Base-by-base conservation (phyloP, 2,329 filamentous ascomycete species). In the Epicoccum sorghinum region DNA sequence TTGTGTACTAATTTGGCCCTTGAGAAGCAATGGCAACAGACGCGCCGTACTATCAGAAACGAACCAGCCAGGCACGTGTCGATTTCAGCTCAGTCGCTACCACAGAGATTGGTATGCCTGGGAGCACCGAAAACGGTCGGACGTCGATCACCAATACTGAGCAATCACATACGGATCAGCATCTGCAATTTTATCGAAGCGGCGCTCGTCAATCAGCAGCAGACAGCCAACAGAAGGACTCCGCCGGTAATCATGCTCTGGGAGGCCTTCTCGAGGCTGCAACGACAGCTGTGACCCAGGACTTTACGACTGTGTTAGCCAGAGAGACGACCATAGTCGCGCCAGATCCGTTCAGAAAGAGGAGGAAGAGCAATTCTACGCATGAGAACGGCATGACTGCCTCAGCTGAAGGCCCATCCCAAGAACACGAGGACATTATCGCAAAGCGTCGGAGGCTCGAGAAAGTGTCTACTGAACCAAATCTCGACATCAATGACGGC, bases 211-310 rank as follows among this genome's bases (percentile, higher is more conserved):
- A 65, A 36, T 33, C 40, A 3, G 50, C 48, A 24, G 36, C 46
- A 23, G 62, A 69, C 23, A 55, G 29, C 35, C 41, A 55, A 7
- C 24, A 45, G 22, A 52, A 56, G 32, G 61, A 59, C 6, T 45
- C 64, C 12, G 71, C 71, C 47, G 66, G 69, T 24, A 71, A 65
- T 27, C 68, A 68, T 30, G 67, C 71, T 36, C 63, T 75, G 30
- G 71, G 62, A 2, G 71, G 74, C 47, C 55, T 75, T 45, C 57
- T 75, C 4, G 71, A 75, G 47, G 73, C 73, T 59, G 73, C 71
- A 7, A 72, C 67, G 18, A 69, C 70, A 13, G 71, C 71, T 56
- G 69, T 71, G 33, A 67, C 59, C 12, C 68, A 71, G 45, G 62
- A 57, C 47, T 38, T 58, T 18, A 52, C 62, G 27, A 53, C 50